phyloP scores from a whole-genome alignment of 768 basidiomycete species.

The Pisolithus orientalis region DNA sequence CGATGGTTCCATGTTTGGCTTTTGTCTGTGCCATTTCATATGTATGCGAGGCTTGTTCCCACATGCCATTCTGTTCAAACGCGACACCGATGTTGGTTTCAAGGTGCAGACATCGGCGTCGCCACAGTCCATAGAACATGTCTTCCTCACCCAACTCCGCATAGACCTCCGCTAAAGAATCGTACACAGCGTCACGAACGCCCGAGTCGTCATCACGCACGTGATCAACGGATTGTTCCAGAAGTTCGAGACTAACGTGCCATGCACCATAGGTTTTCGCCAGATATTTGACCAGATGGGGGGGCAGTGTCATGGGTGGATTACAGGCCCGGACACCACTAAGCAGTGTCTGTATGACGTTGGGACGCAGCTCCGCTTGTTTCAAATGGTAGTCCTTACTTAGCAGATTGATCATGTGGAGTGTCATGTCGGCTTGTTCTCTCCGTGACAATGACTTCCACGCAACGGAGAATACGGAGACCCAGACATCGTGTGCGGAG shows the following conservation, averaged over 20 bases:
- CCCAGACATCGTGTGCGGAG: constrained; percentile 79
- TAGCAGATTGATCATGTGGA: constrained; percentile 84
- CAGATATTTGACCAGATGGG: constrained; percentile 92
- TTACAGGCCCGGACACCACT: constrained; percentile 78
- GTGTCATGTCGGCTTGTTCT: constrained; percentile 85
- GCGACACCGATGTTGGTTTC: constrained; percentile 88
- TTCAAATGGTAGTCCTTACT: constrained; percentile 91
- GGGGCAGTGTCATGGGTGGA: constrained; percentile 85
- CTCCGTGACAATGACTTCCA: constrained; percentile 83
- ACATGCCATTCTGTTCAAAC: constrained; percentile 96
- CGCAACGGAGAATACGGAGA: constrained; percentile 75
- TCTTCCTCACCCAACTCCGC: constrained; percentile 96
- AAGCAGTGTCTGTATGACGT: constrained; percentile 88
- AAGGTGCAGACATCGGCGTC: constrained; percentile 77
- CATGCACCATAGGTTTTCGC: constrained; percentile 96
- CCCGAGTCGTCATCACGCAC: constrained; percentile 75
- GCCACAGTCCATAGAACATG: constrained; percentile 94
- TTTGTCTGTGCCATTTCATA: constrained; percentile 90
- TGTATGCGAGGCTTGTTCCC: constrained; percentile 82
- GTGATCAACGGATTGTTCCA: constrained; percentile 73
- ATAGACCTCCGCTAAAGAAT: constrained; percentile 91
- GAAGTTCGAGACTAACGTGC: constrained; percentile 84
- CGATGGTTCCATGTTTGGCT: constrained; percentile 71
- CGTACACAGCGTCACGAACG: constrained; percentile 77
- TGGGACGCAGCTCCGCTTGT: constrained; percentile 84